Evolutionary conservation across 192 early-diverging fungal species (phyloP).

Genomic region (Cetraspora pellucida): DNA sequence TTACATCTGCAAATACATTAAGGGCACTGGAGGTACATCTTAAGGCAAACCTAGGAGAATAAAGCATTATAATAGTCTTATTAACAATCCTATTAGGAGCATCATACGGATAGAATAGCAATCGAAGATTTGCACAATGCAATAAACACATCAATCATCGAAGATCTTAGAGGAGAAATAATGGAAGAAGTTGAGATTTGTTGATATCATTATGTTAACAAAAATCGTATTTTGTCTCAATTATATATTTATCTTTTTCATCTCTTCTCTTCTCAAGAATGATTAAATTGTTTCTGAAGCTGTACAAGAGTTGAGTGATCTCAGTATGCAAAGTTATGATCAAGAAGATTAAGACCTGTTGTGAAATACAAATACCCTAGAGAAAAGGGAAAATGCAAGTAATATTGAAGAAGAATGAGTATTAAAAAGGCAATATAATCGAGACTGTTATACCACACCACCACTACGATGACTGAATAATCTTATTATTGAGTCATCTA

Average conservation of each 20-base stretch:
- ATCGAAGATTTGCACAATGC: slow-evolving; percentile 19
- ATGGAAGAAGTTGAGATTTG: no score
- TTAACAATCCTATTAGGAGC: slow-evolving; percentile 22
- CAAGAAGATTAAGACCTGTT: background rate
- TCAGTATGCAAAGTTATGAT: no score
- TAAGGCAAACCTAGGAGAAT: slow-evolving; percentile 24
- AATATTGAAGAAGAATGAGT: slow-evolving; percentile 16
- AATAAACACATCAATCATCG: no score
- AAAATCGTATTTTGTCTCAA: no score
- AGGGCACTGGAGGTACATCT: slow-evolving; percentile 23
- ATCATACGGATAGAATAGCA: background rate
- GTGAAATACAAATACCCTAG: background rate
- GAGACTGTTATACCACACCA: slow-evolving; percentile 15
- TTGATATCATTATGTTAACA: no score
- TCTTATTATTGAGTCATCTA: slow-evolving; percentile 25
- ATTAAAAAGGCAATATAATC: slow-evolving; percentile 12
- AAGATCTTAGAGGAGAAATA: background rate
- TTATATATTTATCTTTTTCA: no score
- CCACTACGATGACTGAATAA: slow-evolving; percentile 16
- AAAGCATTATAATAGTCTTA: slow-evolving; percentile 8
- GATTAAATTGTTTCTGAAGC: no score
- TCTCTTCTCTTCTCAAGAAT: no score
- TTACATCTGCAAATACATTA: slow-evolving; percentile 31
- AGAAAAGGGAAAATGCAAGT: slow-evolving; percentile 15
- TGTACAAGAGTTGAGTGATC: no score